Percentiles rank a stretch among this genome's conserved stretches.
Conservation (phyloP, 495 filamentous ascomycete species). For the Penicillium arizonense region DNA sequence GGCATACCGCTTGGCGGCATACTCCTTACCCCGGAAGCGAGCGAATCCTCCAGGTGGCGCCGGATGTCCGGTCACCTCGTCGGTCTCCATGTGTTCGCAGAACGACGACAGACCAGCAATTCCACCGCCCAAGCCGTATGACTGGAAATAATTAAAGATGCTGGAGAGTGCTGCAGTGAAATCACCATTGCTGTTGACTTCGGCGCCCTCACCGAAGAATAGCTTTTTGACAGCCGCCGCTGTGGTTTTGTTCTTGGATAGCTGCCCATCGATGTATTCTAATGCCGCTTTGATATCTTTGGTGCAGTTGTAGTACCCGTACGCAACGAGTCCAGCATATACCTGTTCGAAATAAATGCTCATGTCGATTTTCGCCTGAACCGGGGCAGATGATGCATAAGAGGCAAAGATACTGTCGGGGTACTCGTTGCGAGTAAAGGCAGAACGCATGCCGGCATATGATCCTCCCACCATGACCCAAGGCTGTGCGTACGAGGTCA, state of each 20-base stretch:
- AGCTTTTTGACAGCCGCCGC: conserved; percentile 45
- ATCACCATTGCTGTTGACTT: conserved; percentile 48
- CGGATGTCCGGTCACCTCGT: conserved; percentile 19
- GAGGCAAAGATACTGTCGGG: conserved; percentile 57
- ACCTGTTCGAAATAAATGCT: conserved; percentile 56
- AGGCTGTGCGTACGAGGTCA: conserved; percentile 48
- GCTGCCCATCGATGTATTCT: conserved; percentile 49
- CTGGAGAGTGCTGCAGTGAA: conserved; percentile 44
- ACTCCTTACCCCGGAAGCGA: conserved; percentile 34
- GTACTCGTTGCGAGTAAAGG: conserved; percentile 54
- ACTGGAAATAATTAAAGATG: conserved; percentile 46
- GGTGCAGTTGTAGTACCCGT: conserved; percentile 54
- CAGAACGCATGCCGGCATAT: conserved; percentile 56
- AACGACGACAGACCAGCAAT: conserved; percentile 37
- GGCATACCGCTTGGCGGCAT: conserved; percentile 45
- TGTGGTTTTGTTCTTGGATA: conserved; percentile 27
- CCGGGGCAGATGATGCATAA: conserved; percentile 55
- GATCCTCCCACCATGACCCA: conserved; percentile 62
- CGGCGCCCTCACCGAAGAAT: conserved; percentile 50
- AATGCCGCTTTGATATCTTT: conserved; percentile 51
- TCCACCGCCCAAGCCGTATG: conserved; percentile 46
- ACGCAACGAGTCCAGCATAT: conserved; percentile 49
- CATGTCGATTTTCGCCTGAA: conserved; percentile 56
- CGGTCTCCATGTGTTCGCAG: conserved; percentile 47
- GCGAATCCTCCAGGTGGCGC: conserved; percentile 42